Base-by-base conservation (phyloP, 306 rosid genomes). In the Medicago ruthenica region DNA sequence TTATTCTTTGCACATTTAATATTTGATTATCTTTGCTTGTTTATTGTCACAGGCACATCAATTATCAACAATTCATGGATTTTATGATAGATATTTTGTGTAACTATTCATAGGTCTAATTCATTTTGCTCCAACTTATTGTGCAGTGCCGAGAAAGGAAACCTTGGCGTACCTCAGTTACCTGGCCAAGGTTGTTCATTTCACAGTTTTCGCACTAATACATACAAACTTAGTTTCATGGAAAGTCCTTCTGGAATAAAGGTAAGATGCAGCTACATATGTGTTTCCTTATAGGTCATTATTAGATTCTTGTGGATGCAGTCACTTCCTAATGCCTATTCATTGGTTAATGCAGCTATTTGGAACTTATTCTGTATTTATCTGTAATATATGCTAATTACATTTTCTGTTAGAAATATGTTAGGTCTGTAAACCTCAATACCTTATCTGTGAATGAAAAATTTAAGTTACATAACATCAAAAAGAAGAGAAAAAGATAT, bases 131-230 rank as follows among this genome's bases (percentile, higher is more conserved):
- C 54, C 31, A 14, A 20, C 50, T 62, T 70, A 71, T 76, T 77
- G 83, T 85, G 79, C 84, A 91, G 98, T 59, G 87, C 89, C 10
- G 96, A 92, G 58, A 96, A 83, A 86, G 96, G 93, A 53, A 96
- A 96, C 79, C 99, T 96, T 41, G 99, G 97, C 9, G 89, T 95
- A 76, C 97, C 97, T 63, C 99, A 95, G 79, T 81, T 95, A 81
- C 93, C 97, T 9, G 99, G 99, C 54, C 97, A 95, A 84, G 99
- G 99, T 57, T 95, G 99, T 78, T 95, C 97, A n/a, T 92, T 95
- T 85, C 99, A 95, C 64, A 92, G 99, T 87, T 95, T 95, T 58
- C 86, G 83, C 22, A 92, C 99, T 22, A 95, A 95, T 72, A 87
- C 97, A 7, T 95, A 90, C 86, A 95, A 95, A 86, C 97, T 95